Conservation (phyloP, 73 alveolate species). For the Breviolum minutum region DNA sequence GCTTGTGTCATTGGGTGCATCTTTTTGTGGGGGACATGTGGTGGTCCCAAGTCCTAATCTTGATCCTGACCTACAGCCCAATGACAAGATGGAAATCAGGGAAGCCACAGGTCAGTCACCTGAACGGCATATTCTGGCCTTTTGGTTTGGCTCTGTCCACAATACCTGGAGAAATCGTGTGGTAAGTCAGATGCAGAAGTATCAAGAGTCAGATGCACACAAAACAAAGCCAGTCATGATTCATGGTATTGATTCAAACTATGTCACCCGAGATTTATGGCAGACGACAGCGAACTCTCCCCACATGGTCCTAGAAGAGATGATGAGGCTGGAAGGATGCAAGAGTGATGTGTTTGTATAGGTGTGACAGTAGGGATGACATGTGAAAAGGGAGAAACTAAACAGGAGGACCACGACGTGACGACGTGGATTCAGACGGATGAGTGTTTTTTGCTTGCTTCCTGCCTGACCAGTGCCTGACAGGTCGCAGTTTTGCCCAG, state of each 20-base stretch:
- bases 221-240: not conserved
- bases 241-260: conserved; percentile 57
- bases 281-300: conserved; percentile 65
- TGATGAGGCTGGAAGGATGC: conserved; percentile 51
- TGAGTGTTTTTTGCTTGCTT: not conserved
- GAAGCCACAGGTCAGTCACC: conserved; percentile 45
- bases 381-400: too few species aligned
- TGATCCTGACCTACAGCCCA: conserved; percentile 78
- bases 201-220: not conserved
- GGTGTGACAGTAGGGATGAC: too few species aligned
- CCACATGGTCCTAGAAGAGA: conserved; percentile 86
- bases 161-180: conserved; percentile 41
- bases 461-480: not conserved
- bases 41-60: conserved; percentile 84
- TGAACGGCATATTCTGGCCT: conserved; percentile 42
- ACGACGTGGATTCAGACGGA: too few species aligned
- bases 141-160: conserved; percentile 64
- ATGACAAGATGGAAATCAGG: conserved; percentile 31
- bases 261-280: conserved; percentile 69
- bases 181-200: conserved; percentile 50
- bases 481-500: conserved; percentile 78
- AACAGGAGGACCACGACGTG: too few species aligned
- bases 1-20: conserved; percentile 74
- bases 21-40: conserved; percentile 67
- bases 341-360: not conserved